phyloP scores from a whole-genome alignment of 2,329 filamentous ascomycete genomes.

The Xylariaceae sp. region DNA sequence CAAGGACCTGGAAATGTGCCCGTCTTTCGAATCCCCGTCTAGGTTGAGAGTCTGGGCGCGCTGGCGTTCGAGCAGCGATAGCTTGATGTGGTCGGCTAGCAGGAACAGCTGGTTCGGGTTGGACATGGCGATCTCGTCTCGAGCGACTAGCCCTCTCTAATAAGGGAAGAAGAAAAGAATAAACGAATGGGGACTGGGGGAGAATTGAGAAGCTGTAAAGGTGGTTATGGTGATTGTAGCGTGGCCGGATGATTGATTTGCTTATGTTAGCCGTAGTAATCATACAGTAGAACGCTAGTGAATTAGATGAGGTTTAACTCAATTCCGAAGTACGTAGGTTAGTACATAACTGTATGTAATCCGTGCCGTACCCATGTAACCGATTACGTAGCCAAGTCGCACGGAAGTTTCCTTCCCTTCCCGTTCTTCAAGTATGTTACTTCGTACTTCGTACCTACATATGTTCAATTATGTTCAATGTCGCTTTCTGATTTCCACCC shows the following conservation, averaged over 20 bases:
- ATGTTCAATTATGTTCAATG: background rate
- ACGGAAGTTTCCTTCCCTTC: too few species aligned
- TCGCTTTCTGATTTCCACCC: background rate
- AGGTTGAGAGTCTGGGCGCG: conserved; percentile 81
- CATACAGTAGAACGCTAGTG: background rate
- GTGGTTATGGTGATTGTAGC: background rate
- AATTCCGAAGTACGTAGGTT: background rate
- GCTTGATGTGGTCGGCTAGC: conserved; percentile 94
- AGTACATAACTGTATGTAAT: background rate
- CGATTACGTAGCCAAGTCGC: too few species aligned
- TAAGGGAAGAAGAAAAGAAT: conserved; percentile 2
- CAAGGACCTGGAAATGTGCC: conserved; percentile 84
- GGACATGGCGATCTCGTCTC: conserved; percentile 46
- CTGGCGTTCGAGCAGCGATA: conserved; percentile 89
- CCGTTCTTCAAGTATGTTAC: too few species aligned
- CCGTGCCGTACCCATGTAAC: too few species aligned
- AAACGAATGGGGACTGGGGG: background rate
- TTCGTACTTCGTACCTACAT: too few species aligned
- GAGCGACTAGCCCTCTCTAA: background rate
- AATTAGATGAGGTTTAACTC: background rate
- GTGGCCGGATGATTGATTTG: background rate
- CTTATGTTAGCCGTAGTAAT: background rate
- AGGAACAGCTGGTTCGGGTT: conserved; percentile 81
- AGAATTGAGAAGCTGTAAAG: background rate
- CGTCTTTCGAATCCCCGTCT: conserved; percentile 79